A percentile compares a stretch with the other conserved stretches of the same genome.
Evolutionary conservation across 176 grass and related monocot species (phyloP).

Genomic region (Bothriochloa decipiens): DNA sequence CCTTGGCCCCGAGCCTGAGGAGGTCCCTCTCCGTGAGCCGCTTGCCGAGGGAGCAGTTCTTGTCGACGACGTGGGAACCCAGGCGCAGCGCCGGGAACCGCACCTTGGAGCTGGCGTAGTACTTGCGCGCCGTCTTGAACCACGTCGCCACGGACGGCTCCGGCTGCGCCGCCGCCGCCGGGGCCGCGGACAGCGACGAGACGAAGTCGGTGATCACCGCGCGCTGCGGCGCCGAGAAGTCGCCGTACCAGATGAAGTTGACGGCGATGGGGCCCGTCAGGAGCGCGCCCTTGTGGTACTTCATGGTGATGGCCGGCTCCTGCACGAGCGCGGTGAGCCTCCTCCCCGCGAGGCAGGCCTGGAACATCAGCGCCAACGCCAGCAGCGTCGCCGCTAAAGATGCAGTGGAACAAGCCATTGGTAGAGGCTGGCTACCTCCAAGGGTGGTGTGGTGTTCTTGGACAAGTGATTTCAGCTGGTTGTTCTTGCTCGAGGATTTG

Average conservation of each 20-base stretch:
- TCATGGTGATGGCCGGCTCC: constrained; percentile 64
- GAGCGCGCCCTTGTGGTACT: constrained; percentile 87
- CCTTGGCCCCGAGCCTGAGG: constrained; percentile 49
- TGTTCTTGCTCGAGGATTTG: background rate
- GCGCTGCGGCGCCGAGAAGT: constrained; percentile 71
- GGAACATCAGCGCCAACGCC: constrained; percentile 23
- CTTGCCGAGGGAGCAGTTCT: constrained; percentile 59
- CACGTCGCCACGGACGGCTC: constrained; percentile 69
- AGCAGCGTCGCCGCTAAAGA: constrained; percentile 21
- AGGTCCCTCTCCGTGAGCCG: constrained; percentile 53
- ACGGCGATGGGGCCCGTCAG: constrained; percentile 65
- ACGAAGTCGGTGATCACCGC: constrained; percentile 77
- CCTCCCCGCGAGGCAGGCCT: constrained; percentile 46
- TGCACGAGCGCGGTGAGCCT: constrained; percentile 46
- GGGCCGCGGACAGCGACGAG: constrained; percentile 39
- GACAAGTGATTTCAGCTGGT: background rate
- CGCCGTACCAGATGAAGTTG: constrained; percentile 83
- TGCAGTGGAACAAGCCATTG: constrained; percentile 29
- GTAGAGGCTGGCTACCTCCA: background rate
- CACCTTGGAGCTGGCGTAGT: constrained; percentile 63
- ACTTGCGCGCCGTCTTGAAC: constrained; percentile 78
- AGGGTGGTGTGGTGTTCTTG: background rate
- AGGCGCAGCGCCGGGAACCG: constrained; percentile 48
- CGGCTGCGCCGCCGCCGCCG: constrained; percentile 19
- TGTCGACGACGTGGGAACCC: constrained; percentile 53